phyloP scores from a whole-genome alignment of 208 protist species.

The Tritrichomonas foetus region DNA sequence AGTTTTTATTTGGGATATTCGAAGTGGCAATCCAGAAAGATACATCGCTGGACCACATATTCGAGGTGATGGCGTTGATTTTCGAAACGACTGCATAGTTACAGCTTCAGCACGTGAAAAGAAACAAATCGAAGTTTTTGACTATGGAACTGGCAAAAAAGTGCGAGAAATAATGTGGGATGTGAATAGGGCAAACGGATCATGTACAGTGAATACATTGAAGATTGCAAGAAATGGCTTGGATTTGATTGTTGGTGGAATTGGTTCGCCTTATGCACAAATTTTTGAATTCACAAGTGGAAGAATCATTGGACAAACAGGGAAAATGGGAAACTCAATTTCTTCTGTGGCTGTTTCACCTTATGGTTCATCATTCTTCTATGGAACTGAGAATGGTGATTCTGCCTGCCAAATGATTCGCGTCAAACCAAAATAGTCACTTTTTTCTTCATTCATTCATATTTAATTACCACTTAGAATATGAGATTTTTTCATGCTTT shows the following conservation, averaged over 20 bases:
- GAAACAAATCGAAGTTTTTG: slow-evolving; percentile 18
- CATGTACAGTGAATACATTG: neutral
- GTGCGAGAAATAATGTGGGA: neutral
- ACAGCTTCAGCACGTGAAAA: neutral
- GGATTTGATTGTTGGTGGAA: neutral
- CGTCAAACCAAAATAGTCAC: neutral
- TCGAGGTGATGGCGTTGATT: neutral
- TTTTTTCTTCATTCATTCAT: too few species aligned
- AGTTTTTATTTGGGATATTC: neutral
- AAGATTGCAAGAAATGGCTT: neutral
- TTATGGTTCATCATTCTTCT: neutral
- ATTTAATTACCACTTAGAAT: too few species aligned
- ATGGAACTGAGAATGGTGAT: neutral
- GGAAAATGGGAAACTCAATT: neutral
- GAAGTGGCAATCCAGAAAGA: neutral
- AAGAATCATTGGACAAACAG: slow-evolving; percentile 24
- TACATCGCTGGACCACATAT: neutral
- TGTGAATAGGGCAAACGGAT: neutral
- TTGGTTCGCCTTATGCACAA: neutral
- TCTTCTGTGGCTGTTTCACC: neutral
- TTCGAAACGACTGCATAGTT: neutral
- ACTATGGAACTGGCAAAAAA: neutral
- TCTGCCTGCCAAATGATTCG: neutral
- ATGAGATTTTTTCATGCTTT: too few species aligned
- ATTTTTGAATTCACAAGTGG: neutral